These are phyloP conservation scores for Ophiostoma tasmaniense DNA, from an alignment of 2,329 filamentous ascomycete genomes.

Conservation along the genomic window DNA sequence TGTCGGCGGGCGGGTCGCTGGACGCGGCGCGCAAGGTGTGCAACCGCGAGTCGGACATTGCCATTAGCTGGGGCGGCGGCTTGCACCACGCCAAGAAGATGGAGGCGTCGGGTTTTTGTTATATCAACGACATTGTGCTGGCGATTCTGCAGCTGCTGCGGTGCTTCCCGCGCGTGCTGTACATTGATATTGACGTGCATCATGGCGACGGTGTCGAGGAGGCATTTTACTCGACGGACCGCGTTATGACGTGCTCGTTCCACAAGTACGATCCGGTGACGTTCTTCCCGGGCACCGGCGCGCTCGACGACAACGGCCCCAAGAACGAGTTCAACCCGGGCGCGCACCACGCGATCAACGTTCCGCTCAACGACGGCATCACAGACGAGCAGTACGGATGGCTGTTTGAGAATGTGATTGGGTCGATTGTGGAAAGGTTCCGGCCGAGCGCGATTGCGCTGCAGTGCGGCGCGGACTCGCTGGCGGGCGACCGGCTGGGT, in stretches of 20 bases:
- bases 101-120: slow-evolving; percentile 93
- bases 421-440: slow-evolving; percentile 70
- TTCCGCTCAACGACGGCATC: slow-evolving; percentile 83
- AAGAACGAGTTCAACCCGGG: slow-evolving; percentile 76
- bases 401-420: slow-evolving; percentile 76
- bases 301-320: slow-evolving; percentile 75
- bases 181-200: slow-evolving; percentile 87
- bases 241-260: slow-evolving; percentile 85
- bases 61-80: slow-evolving; percentile 94
- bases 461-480: slow-evolving; percentile 90
- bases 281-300: slow-evolving; percentile 91
- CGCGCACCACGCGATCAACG: slow-evolving; percentile 82
- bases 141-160: slow-evolving; percentile 82
- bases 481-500: slow-evolving; percentile 86
- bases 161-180: slow-evolving; percentile 74
- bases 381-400: slow-evolving; percentile 80
- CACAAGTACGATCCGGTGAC: slow-evolving; percentile 82
- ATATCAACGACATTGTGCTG: slow-evolving; percentile 97
- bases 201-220: slow-evolving; percentile 81
- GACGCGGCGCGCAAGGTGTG: slow-evolving; percentile 86
- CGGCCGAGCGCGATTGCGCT: slow-evolving; percentile 85
- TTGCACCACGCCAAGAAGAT: slow-evolving; percentile 93
- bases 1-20: slow-evolving; percentile 84
- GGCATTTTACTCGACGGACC: slow-evolving; percentile 74
- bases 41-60: slow-evolving; percentile 82